Percentiles rank a stretch among this genome's conserved stretches.
phyloP scores from a whole-genome alignment of 2,329 filamentous ascomycete genomes.

The Scolecobasidium constrictum region DNA sequence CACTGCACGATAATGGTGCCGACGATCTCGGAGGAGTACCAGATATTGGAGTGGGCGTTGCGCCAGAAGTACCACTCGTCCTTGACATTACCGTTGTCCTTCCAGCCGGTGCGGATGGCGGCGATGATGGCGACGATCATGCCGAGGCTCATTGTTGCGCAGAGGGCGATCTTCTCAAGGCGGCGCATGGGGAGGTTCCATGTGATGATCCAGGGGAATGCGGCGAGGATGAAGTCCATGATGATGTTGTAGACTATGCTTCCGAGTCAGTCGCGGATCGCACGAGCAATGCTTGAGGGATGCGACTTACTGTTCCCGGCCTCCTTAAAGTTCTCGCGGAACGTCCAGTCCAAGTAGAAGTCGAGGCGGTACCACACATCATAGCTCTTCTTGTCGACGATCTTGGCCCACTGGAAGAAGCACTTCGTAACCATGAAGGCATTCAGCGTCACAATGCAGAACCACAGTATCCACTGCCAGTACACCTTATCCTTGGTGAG shows the following conservation, averaged over 20 bases:
- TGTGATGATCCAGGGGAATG: conserved; percentile 40
- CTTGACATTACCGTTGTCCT: conserved; percentile 34
- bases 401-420: conserved; percentile 39
- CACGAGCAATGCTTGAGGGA: no score
- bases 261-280: conserved; percentile 12
- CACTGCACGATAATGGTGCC: conserved; percentile 46
- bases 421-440: conserved; percentile 37
- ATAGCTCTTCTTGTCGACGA: conserved; percentile 32
- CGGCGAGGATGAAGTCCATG: conserved; percentile 42
- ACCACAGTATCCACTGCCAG: conserved; percentile 35
- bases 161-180: conserved; percentile 40
- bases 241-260: conserved; percentile 40
- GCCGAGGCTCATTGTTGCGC: conserved; percentile 40
- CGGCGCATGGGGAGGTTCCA: conserved; percentile 37
- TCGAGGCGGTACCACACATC: conserved; percentile 38
- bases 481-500: conserved; percentile 36
- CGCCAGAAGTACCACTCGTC: conserved; percentile 40
- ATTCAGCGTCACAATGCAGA: conserved; percentile 40
- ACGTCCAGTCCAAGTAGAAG: conserved; percentile 30
- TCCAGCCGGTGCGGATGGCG: conserved; percentile 39
- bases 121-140: conserved; percentile 39
- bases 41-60: conserved; percentile 35
- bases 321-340: conserved; percentile 36
- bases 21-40: conserved; percentile 41
- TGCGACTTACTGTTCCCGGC: conserved; percentile 38